Percentiles rank a stretch among this genome's conserved stretches.
Evolutionary conservation across 2,329 filamentous ascomycete genomes (phyloP).

Genomic region (Exserohilum turcica): DNA sequence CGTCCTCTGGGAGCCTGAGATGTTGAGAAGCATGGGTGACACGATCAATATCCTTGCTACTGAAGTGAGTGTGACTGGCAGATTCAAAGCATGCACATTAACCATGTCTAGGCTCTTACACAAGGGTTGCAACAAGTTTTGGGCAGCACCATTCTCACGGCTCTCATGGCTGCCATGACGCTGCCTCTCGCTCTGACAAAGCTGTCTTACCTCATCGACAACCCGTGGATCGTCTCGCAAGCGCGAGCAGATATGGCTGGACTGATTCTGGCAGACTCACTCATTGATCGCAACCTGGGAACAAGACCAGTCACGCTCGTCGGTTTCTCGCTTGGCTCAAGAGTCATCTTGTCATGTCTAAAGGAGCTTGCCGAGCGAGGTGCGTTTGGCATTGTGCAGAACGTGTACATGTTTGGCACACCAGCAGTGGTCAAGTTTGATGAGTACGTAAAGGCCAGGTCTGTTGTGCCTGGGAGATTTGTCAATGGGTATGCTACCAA

Average conservation of each 20-base stretch:
- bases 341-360: conserved; percentile 91
- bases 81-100: conserved; percentile 29
- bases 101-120: conserved; percentile 75
- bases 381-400: conserved; percentile 86
- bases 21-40: conserved; percentile 96
- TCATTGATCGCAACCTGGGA: conserved; percentile 89
- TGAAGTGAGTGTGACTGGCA: conserved; percentile 66
- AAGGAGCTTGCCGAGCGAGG: conserved; percentile 84
- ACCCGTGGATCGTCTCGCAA: conserved; percentile 96
- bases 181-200: conserved; percentile 93
- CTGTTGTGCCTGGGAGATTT: conserved; percentile 89
- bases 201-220: conserved; percentile 94
- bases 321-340: conserved; percentile 89
- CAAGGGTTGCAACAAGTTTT: conserved; percentile 95
- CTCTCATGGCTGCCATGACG: conserved; percentile 90
- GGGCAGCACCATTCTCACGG: conserved; percentile 83
- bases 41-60: conserved; percentile 98
- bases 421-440: conserved; percentile 91
- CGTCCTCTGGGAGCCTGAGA: conserved; percentile 95
- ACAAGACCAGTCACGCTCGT: conserved; percentile 90
- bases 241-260: conserved; percentile 87
- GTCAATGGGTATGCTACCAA: conserved; percentile 93
- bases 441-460: conserved; percentile 79
- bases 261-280: conserved; percentile 89
- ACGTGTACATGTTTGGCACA: conserved; percentile 92